Base-by-base conservation (phyloP, 2,329 filamentous ascomycete species). In the Cercospora sp. region DNA sequence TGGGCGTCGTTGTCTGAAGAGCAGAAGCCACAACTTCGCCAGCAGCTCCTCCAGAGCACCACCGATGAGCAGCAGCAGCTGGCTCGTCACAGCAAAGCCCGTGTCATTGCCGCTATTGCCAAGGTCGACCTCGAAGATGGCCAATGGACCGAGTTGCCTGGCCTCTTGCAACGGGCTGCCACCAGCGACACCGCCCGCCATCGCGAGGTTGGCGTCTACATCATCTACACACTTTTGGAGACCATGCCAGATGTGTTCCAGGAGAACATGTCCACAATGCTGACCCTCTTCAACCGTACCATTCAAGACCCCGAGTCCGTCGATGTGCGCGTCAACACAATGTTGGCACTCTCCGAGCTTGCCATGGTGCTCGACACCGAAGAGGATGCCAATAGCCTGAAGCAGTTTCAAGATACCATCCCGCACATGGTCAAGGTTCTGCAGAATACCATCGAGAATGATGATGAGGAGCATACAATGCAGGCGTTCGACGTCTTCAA, bases 401-500 rank as follows among this genome's bases (percentile, higher is more conserved):
- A 88, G 76, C 85, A 89, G 60, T 91, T 98, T 79, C 92, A 96
- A 80, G 85, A 87, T 72, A 88, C 95, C 66, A 86, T 98, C 69
- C 94, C 95, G 10, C 83, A 88, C 75, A 95, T 98, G 90, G 94
- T 98, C 68, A 87, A 89, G 71, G 92, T 97, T 10, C 86, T 98
- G 73, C 95, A 97, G 85, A 87, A 90, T 71, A 88, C 91, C 28
- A 91, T 98, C 67, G 87, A 93, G 75, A 86, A 87, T 66, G 75
- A 78, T 26, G 76, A 97, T 75, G 94, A 97, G 75, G 94, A 97
- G 78, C 90, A 91, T 79, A 90, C 91, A 74, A 92, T 94, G 85
- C 90, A 94, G 78, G 89, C 93, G 28, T 99, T 98, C 75, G 95
- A 98, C 79, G 93, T 97, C 73, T 97, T 98, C 87, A 95, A 98